A percentile compares a stretch with the other conserved stretches of the same genome.
Conservation (phyloP, 2,329 filamentous ascomycete species). For the Colletotrichum tabaci region DNA sequence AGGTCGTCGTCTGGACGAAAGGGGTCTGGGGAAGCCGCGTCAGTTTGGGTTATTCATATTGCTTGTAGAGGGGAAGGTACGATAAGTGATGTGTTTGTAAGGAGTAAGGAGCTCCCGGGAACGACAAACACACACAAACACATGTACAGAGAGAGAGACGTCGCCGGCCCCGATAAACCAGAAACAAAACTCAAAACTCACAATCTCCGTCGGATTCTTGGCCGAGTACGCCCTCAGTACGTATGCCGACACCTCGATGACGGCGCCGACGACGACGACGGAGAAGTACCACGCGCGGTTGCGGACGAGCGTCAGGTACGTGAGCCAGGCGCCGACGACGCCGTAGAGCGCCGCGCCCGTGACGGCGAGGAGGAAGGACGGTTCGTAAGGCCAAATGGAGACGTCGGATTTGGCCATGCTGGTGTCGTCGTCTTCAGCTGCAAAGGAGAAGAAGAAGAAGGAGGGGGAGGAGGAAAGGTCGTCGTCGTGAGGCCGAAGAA, state of each 20-base stretch:
- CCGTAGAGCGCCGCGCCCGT: slow-evolving; percentile 59
- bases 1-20: too few species aligned
- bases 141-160: too few species aligned
- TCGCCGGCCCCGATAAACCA: too few species aligned
- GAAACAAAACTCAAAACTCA: slow-evolving; percentile 42
- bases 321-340: slow-evolving; percentile 54
- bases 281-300: slow-evolving; percentile 61
- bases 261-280: slow-evolving; percentile 58
- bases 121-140: too few species aligned
- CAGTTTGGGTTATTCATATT: too few species aligned
- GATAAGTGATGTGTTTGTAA: too few species aligned
- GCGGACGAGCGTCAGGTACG: slow-evolving; percentile 58
- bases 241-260: slow-evolving; percentile 61
- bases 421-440: too few species aligned
- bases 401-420: neutral
- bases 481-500: neutral
- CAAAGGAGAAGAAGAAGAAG: too few species aligned
- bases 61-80: too few species aligned
- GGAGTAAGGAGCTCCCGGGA: too few species aligned
- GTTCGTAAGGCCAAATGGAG: slow-evolving; percentile 59
- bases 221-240: slow-evolving; percentile 55
- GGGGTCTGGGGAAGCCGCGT: too few species aligned
- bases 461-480: too few species aligned
- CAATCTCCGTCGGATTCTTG: slow-evolving; percentile 52
- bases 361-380: slow-evolving; percentile 59